Base-by-base conservation (phyloP, 768 basidiomycete species). In the Favolaschia claudopus region DNA sequence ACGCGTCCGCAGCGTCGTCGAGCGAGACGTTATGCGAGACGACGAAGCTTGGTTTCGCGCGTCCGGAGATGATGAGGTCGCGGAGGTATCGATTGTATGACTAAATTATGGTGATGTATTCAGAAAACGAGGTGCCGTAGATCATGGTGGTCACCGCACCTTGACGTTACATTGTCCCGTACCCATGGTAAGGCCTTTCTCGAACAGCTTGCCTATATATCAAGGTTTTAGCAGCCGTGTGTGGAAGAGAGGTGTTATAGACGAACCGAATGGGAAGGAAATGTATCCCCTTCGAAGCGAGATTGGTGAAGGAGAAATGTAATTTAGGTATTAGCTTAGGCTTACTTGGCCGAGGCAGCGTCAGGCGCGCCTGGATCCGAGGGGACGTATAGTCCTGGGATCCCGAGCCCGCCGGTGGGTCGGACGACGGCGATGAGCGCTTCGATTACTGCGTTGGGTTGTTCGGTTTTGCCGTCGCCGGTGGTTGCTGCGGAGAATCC, bases 81-180 rank as follows among this genome's bases (percentile, higher is more conserved):
- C 84, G 76, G 13, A 85, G 71, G 65, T 84, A 82, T 28, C 82
- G 77, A 60, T 85, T 85, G 63, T 84, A 84, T 20, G 79, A 62
- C 81, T 83, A 59, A 19, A 47, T 13, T 27, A 3, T 10, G 19
- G 13, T 17, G 36, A n/a, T n/a, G n/a, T n/a, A n/a, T n/a, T n/a
- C n/a, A n/a, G n/a, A n/a, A n/a, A n/a, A n/a, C n/a, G n/a, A n/a
- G n/a, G n/a, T n/a, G n/a, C n/a, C n/a, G n/a, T n/a, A n/a, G 22
- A 55, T 47, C 29, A 44, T 25, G 38, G 8, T 20, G 33, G 29
- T 8, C 10, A 5, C 39, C 70, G 29, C 22, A 81, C 81, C 77
- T 84, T 83, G 60, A 82, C 82, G 56, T 85, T 85, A 69, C 82
- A 84, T 70, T 84, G 82, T 1, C 84, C 83, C 9, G 83, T 84